Evolutionary conservation across 2,329 filamentous ascomycete genomes (phyloP), one percentile per base, ranked within the genome.

Genomic region (Boeremia exigua): DNA sequence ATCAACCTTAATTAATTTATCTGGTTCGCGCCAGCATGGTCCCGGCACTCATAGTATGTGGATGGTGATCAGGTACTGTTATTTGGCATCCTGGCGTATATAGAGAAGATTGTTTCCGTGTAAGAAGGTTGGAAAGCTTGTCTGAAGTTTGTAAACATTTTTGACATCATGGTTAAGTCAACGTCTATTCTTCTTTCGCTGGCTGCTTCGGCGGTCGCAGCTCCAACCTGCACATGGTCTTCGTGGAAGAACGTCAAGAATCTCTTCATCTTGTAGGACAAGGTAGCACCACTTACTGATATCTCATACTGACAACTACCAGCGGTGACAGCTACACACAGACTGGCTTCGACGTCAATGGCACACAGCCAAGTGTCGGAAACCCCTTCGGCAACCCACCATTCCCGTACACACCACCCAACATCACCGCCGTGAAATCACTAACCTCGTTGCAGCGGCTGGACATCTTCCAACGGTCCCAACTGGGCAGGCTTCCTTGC

Each of bases 361-460:
- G 78, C 19, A 71, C 78, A 0, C 80, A 85, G 33, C 85, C 87
- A 1, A 81, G 78, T 7, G 60, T 77, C 4, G 70, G 73, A 6
- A 85, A 86, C 63, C 84, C 86, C 0, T 75, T 88, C 58, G 86
- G 87, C 0, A 89, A 89, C 63, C 86, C 86, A 0, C 43, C 76
- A 0, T 84, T 83, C 58, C 82, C 81, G 66, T 72, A 65, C 56
- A 64, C 14, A 9, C 11, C 23, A 32, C 15, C 23, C 29, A 15
- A 3, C 29, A 9, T 17, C 17, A 3, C 19, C 15, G n/a, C 34
- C 19, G 17, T 38, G 1, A 10, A 37, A 9, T 6, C 17, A 42
- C 54, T 63, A 39, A 67, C 37, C 14, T 15, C 15, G 25, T n/a
- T n/a, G 1, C 32, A 67, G 65, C 6, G 73, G 72, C 39, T 74